Conservation (phyloP, 495 filamentous ascomycete genomes). For the Neurospora sp. region DNA sequence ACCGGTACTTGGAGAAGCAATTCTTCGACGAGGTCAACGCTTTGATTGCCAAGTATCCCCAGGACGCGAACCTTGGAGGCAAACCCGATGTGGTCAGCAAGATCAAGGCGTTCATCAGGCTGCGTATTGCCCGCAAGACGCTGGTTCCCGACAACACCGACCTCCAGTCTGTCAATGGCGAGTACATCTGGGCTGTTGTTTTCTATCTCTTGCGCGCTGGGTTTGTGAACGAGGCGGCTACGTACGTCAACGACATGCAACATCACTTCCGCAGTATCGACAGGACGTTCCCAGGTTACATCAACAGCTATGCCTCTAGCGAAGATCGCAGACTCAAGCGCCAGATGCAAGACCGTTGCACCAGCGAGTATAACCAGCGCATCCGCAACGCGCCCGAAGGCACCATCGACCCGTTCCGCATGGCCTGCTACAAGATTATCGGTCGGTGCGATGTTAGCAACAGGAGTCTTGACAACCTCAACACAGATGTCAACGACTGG, state of each 20-base stretch:
- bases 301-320: conserved; percentile 64
- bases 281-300: conserved; percentile 80
- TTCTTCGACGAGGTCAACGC: conserved; percentile 63
- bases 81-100: conserved; percentile 80
- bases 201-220: conserved; percentile 89
- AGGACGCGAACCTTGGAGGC: conserved; percentile 83
- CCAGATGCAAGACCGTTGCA: conserved; percentile 75
- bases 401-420: conserved; percentile 85
- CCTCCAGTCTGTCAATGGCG: conserved; percentile 61
- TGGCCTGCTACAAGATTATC: conserved; percentile 96
- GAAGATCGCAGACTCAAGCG: conserved; percentile 61
- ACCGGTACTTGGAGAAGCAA: conserved; percentile 61
- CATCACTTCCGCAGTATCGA: conserved; percentile 78
- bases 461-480: conserved; percentile 69
- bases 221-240: conserved; percentile 69
- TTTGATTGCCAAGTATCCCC: conserved; percentile 69
- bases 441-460: conserved; percentile 83
- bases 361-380: conserved; percentile 78
- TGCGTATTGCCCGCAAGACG: conserved; percentile 65
- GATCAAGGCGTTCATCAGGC: conserved; percentile 80
- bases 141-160: conserved; percentile 64
- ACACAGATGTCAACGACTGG: conserved; percentile 83
- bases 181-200: conserved; percentile 87
- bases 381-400: conserved; percentile 74
- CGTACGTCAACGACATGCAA: conserved; percentile 71